Evolutionary conservation across 495 filamentous ascomycete species (phyloP).

Genomic region (Terfezia boudieri): DNA sequence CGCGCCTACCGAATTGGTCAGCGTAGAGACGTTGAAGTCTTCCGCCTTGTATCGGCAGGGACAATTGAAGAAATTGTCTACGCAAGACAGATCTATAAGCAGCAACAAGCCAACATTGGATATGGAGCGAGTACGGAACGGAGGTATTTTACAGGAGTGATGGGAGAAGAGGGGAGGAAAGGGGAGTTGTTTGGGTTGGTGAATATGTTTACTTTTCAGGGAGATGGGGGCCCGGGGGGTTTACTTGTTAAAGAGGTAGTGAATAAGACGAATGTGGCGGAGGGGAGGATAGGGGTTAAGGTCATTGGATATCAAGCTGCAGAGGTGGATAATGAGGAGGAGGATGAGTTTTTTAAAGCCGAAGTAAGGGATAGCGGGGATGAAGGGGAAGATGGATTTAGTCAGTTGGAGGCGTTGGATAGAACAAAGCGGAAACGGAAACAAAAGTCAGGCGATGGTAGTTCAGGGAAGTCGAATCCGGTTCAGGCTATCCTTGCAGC

Average conservation of each 20-base stretch:
- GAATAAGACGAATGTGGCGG: conserved; percentile 93
- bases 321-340: conserved; percentile 20
- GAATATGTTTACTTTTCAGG: conserved; percentile 71
- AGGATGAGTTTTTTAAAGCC: conserved; percentile 18
- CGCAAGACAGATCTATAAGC: conserved; percentile 93
- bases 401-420: conserved; percentile 51
- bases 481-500: conserved; percentile 73
- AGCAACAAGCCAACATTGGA: conserved; percentile 94
- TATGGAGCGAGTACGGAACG: conserved; percentile 84
- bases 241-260: conserved; percentile 67
- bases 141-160: conserved; percentile 87
- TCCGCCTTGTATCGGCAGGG: conserved; percentile 74
- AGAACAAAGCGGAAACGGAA: conserved; percentile 11
- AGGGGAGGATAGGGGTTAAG: conserved; percentile 65
- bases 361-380: conserved; percentile 27
- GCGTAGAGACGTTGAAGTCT: conserved; percentile 81
- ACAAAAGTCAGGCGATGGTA: conserved; percentile 21
- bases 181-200: conserved; percentile 84
- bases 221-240: conserved; percentile 33
- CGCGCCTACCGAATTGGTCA: conserved; percentile 93
- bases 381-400: conserved; percentile 42
- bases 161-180: conserved; percentile 52
- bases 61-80: conserved; percentile 98
- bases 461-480: conserved; percentile 35
- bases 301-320: conserved; percentile 47